Base-by-base conservation (phyloP, 2,329 filamentous ascomycete genomes). In the Bretziella fagacearum region DNA sequence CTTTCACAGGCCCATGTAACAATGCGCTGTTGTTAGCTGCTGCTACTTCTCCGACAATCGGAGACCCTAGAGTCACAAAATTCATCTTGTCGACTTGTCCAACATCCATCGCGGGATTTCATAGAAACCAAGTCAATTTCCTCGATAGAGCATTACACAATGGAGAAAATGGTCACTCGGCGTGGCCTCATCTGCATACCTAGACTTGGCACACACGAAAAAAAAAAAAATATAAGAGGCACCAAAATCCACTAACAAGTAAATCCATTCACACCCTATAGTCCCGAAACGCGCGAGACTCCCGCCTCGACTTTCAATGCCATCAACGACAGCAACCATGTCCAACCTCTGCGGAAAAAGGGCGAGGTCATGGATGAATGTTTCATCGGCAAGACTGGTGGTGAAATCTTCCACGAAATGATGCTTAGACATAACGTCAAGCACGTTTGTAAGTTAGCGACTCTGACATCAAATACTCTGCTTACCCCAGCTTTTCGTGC, bases 331-430 rank as follows among this genome's bases (percentile, higher is more conserved):
- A 65, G 65, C 48, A 69, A 68, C 58, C 75, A 83, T 73, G 74
- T 83, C 51, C 79, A 83, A 55, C 79, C 79, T 52, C 68, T 85
- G 56, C 73, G 74, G 59, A 65, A 67, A 47, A 66, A 69, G 57
- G 63, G 67, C 51, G 68, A 69, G 49, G 75, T 81, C 52, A 79
- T 86, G 70, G 82, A 87, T 62, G 82, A 87, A 62, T 86, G 82
- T 51, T 93, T 96, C 63, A 85, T 96, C 59, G 89, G 89, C 53
- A 89, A 87, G 72, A 93, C 78, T 43, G 89, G 91, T 60, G 91
- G 91, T 60, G 81, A 95, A 64, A 95, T 96, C 56, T 94, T 96
- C 65, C 87, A 96, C 64, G 89, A 96, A 67, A 96, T 96, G 89
- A 95, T 98, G 87, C 72, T 93, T 52, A 74, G 89, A 59, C 83